These are phyloP conservation scores for Fusarium armeniacum DNA, from an alignment of 2,329 filamentous ascomycete genomes.

Conservation along the genomic window DNA sequence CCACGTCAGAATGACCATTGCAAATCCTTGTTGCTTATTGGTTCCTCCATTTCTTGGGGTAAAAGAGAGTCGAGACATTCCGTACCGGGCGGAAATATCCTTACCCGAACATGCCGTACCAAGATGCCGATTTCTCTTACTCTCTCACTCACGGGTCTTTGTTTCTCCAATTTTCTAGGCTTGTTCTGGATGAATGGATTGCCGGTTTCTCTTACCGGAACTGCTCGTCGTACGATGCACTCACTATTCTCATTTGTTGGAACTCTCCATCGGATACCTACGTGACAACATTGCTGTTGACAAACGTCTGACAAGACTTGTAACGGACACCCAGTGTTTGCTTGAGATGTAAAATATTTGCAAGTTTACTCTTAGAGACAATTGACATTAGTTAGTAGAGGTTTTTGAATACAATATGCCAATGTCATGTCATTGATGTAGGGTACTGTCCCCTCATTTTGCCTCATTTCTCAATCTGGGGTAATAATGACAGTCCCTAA, in stretches of 20 bases:
- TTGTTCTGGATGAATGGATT: constrained; percentile 30
- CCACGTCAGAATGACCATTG: constrained; percentile 36
- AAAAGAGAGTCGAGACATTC: background rate
- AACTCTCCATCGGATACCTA: background rate
- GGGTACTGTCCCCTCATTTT: background rate
- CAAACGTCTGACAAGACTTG: background rate
- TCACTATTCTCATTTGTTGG: background rate
- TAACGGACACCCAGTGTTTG: background rate
- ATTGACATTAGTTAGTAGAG: background rate
- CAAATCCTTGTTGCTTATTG: constrained; percentile 24
- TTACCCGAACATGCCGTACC: constrained; percentile 36
- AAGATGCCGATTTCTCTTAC: constrained; percentile 16
- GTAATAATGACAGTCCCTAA: background rate
- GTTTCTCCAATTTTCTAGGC: constrained; percentile 31
- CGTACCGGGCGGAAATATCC: constrained; percentile 34
- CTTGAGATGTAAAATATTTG: background rate
- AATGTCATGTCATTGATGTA: background rate
- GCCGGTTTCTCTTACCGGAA: constrained; percentile 28
- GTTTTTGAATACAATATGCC: background rate
- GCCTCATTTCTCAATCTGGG: background rate
- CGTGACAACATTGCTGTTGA: background rate
- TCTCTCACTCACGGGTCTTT: constrained; percentile 26
- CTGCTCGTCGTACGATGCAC: constrained; percentile 29
- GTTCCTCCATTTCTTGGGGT: constrained; percentile 23
- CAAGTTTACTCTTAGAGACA: background rate